Percentiles rank a stretch among this genome's conserved stretches.
Evolutionary conservation across 23 red algal species (phyloP).

Genomic region (Rhodosorus marinus): DNA sequence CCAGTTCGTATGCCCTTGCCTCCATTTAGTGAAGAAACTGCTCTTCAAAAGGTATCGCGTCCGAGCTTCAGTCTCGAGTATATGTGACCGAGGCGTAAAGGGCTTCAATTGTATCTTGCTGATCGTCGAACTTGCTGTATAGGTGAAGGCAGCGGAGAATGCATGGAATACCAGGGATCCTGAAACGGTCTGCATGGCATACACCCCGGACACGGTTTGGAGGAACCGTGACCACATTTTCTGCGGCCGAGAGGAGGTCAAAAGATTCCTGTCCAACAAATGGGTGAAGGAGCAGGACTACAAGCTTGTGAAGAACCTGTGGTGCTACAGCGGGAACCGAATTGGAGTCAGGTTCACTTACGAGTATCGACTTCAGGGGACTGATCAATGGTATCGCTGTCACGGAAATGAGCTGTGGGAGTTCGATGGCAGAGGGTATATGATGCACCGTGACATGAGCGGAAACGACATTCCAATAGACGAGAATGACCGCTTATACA

Average conservation of each 20-base stretch:
- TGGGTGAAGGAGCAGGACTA: conserved; percentile 39
- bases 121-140: no score
- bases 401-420: conserved; percentile 51
- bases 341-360: conserved; percentile 50
- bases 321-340: conserved; percentile 17
- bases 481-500: conserved; percentile 16
- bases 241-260: conserved; percentile 8
- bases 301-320: conserved; percentile 31
- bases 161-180: conserved; percentile 49
- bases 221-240: conserved; percentile 37
- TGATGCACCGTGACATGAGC: conserved; percentile 24
- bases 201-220: conserved; percentile 24
- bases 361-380: conserved; percentile 10
- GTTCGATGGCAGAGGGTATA: conserved; percentile 18
- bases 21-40: conserved; percentile 36
- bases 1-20: conserved; percentile 11
- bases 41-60: conserved; percentile 20
- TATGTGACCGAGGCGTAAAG: no score
- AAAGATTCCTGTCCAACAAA: conserved; percentile 35
- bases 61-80: no score
- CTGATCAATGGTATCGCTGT: conserved; percentile 17
- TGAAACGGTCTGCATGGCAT: conserved; percentile 11
- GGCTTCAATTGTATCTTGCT: no score
- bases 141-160: conserved; percentile 27
- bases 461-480: conserved; percentile 36